phyloP scores from a whole-genome alignment of 1,284 basidiomycete species.

The Tylopilus orsonianus region DNA sequence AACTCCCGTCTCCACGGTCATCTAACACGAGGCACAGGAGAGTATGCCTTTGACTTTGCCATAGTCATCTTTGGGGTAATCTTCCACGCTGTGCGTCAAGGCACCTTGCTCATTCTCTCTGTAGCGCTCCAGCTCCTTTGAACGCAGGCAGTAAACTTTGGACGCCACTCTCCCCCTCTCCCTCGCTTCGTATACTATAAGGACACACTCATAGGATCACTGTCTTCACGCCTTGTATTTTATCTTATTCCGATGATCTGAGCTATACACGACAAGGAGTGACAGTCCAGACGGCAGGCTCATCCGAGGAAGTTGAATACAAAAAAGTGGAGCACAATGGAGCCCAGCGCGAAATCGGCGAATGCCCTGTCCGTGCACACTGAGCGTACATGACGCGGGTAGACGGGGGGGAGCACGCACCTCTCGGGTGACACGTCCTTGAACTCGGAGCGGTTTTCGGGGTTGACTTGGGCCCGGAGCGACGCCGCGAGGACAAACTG shows the following conservation, averaged over 20 bases:
- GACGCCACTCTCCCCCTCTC: not conserved
- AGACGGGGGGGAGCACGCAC: slow-evolving; percentile 42
- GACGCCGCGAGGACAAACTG: slow-evolving; percentile 97
- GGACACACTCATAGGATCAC: not conserved
- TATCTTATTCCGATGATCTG: slow-evolving; percentile 4
- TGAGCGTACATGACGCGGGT: not conserved
- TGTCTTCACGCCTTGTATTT: slow-evolving; percentile 14
- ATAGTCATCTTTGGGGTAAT: slow-evolving; percentile 75
- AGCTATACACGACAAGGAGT: not conserved
- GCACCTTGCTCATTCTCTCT: slow-evolving; percentile 5
- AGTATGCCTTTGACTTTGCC: slow-evolving; percentile 81
- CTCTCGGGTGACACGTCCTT: slow-evolving; percentile 93
- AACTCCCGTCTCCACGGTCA: not conserved
- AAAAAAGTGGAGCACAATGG: slow-evolving; percentile 96
- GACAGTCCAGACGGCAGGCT: slow-evolving; percentile 10
- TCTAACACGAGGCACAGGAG: slow-evolving; percentile 41
- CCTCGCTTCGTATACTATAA: not conserved
- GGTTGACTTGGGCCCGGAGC: slow-evolving; percentile 90
- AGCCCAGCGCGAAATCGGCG: slow-evolving; percentile 93
- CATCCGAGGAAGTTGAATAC: slow-evolving; percentile 95
- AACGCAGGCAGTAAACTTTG: slow-evolving; percentile 40
- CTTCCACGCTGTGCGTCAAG: slow-evolving; percentile 27
- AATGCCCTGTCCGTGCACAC: slow-evolving; percentile 70
- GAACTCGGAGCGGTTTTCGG: slow-evolving; percentile 77
- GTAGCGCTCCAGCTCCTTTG: slow-evolving; percentile 74